Percentiles rank a stretch among this genome's conserved stretches.
Evolutionary conservation across 306 rosid species (phyloP).

Genomic region (Luffa acutangula): DNA sequence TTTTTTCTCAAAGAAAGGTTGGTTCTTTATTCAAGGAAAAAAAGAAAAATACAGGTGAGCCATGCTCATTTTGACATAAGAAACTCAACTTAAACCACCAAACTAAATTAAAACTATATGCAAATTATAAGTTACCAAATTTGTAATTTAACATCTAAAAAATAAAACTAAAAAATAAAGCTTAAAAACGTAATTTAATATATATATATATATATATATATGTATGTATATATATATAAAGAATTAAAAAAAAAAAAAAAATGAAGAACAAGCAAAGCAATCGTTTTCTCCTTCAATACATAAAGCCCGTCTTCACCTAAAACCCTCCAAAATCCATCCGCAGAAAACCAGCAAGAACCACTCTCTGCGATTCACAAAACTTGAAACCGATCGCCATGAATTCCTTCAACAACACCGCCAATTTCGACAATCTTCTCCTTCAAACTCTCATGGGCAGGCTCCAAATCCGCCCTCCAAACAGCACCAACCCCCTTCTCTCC

Average conservation of each 20-base stretch:
- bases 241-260: not conserved
- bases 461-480: conserved; percentile 38
- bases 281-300: not conserved
- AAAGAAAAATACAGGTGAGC: too few relatives aligned
- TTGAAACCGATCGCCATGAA: conserved; percentile 35
- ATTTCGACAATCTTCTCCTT: conserved; percentile 54
- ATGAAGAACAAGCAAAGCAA: not conserved
- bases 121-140: too few relatives aligned
- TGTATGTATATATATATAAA: too few relatives aligned
- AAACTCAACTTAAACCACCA: too few relatives aligned
- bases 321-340: conserved; percentile 9
- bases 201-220: too few relatives aligned
- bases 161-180: too few relatives aligned
- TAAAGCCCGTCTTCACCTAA: not conserved
- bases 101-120: too few relatives aligned
- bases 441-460: conserved; percentile 63
- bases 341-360: not conserved
- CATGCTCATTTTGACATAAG: too few relatives aligned
- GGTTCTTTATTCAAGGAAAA: too few relatives aligned
- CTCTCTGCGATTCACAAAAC: not conserved
- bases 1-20: too few relatives aligned
- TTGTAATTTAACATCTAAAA: too few relatives aligned
- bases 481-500: conserved; percentile 28
- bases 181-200: too few relatives aligned
- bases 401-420: conserved; percentile 31